phyloP scores from a whole-genome alignment of 352 stramenopile genomes.

The Globisporangium iwayamae region DNA sequence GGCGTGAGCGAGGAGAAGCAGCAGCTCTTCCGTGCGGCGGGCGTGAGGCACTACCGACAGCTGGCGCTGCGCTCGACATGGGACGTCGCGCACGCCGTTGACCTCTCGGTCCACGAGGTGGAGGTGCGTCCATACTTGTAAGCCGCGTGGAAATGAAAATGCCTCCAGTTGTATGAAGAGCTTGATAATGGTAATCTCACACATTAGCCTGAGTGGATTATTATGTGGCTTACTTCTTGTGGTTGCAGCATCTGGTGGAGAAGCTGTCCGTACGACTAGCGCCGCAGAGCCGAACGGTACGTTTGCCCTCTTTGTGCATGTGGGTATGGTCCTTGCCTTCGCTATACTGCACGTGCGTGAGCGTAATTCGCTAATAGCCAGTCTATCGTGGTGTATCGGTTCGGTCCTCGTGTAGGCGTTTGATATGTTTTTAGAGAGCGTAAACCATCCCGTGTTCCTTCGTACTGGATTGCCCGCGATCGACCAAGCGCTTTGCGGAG shows the following conservation, averaged over 20 bases:
- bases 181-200: too few relatives aligned
- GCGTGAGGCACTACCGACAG: slow-evolving; percentile 51
- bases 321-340: too few relatives aligned
- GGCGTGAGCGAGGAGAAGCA: slow-evolving; percentile 43
- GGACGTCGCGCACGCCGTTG: slow-evolving; percentile 59
- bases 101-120: slow-evolving; percentile 58
- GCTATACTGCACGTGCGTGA: not conserved
- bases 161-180: too few relatives aligned
- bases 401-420: slow-evolving; percentile 40
- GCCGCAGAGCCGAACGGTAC: slow-evolving; percentile 37
- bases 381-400: not conserved
- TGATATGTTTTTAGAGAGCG: slow-evolving; percentile 72
- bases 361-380: not conserved
- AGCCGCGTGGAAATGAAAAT: not conserved
- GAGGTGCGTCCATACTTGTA: slow-evolving; percentile 26
- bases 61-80: slow-evolving; percentile 48
- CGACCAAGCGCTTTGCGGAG: slow-evolving; percentile 61
- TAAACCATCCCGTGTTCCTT: slow-evolving; percentile 60
- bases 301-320: not conserved
- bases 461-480: slow-evolving; percentile 58
- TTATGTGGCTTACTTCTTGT: not conserved
- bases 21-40: slow-evolving; percentile 42
- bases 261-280: slow-evolving; percentile 57
- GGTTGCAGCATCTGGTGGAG: slow-evolving; percentile 39
- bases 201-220: too few relatives aligned